Conservation (phyloP, 2,329 filamentous ascomycete species). For the Chrysoporthe deuterocubensis region DNA sequence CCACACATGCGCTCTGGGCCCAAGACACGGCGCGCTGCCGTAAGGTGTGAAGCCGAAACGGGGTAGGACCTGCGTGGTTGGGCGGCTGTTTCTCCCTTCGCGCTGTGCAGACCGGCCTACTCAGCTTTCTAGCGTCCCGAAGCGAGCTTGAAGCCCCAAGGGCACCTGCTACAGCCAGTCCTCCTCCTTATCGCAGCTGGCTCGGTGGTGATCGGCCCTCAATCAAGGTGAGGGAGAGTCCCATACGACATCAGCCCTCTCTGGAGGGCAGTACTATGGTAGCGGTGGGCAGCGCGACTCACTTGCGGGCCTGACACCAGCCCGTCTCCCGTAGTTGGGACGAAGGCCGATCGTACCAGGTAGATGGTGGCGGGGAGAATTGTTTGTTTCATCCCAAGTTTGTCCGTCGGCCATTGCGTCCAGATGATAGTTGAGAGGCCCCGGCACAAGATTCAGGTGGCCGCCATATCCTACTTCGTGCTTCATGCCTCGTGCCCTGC, state of each 20-base stretch:
- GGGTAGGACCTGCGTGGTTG: background rate
- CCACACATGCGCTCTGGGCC: background rate
- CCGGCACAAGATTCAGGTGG: slow-evolving; percentile 20
- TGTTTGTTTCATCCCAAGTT: slow-evolving; percentile 30
- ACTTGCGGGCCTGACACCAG: slow-evolving; percentile 12
- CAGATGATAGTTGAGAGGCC: slow-evolving; percentile 23
- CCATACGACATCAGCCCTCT: background rate
- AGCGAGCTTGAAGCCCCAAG: no score
- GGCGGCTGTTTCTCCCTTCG: background rate
- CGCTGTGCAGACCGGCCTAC: background rate
- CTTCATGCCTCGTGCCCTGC: background rate
- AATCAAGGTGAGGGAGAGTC: background rate
- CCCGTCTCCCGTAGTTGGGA: background rate
- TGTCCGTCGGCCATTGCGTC: slow-evolving; percentile 25
- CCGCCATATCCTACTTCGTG: slow-evolving; percentile 13
- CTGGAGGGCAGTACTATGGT: background rate
- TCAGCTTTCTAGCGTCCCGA: no score
- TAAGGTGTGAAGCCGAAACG: background rate
- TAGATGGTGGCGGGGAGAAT: slow-evolving; percentile 14
- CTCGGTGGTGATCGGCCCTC: background rate
- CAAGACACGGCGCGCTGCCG: background rate
- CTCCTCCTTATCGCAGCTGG: background rate
- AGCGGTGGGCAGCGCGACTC: slow-evolving; percentile 11
- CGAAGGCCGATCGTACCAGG: slow-evolving; percentile 8
- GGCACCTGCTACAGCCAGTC: background rate